Base-by-base conservation (phyloP, 306 rosid genomes). In the Phaseolus lunatus region DNA sequence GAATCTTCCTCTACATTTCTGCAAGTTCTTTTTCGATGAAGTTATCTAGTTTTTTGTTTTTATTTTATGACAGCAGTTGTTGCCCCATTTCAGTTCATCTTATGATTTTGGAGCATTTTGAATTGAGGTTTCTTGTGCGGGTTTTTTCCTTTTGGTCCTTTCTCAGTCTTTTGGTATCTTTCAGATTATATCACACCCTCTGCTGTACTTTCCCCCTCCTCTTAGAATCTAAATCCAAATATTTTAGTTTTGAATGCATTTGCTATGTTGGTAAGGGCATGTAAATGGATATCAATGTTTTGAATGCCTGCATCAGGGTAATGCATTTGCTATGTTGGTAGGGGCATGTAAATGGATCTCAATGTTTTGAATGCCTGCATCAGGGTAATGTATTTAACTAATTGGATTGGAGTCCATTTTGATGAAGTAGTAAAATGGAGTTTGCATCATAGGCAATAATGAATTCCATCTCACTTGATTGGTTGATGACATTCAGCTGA, bases 401-500 rank as follows among this genome's bases (percentile, higher is more conserved):
- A 3, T 22, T n/a, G n/a, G n/a, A n/a, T n/a, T 58, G 5, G 12
- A 5, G 57, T 50, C 23, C 24, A 19, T 18, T 52, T 52, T 52
- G 24, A 18, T 52, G n/a, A 20, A 2, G 13, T 39, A 2, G 44
- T 39, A 2, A 37, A 39, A 39, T 39, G 12, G 44, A 37, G 44
- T 45, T 54, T 19, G 41, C 77, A 54, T 52, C 37, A 23, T 24
- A 31, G 56, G 8, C 19, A 70, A 18, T 14, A 37, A 49, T 23
- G 76, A 26, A 67, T 67, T 78, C 29, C 56, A 23, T 66, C 54
- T 41, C 41, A 15, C 75, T 74, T 72, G 41, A 71, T 72, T 80
- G 56, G 54, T 81, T 54, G 35, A 41, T 16, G 79, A 77, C 63
- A 19, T 45, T 79, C n/a, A 18, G 58, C 75, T 86, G 78, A 78